Percentiles rank a stretch among this genome's conserved stretches.
Conservation (phyloP, 345 rosid genomes). For the Hevea brasiliensis region DNA sequence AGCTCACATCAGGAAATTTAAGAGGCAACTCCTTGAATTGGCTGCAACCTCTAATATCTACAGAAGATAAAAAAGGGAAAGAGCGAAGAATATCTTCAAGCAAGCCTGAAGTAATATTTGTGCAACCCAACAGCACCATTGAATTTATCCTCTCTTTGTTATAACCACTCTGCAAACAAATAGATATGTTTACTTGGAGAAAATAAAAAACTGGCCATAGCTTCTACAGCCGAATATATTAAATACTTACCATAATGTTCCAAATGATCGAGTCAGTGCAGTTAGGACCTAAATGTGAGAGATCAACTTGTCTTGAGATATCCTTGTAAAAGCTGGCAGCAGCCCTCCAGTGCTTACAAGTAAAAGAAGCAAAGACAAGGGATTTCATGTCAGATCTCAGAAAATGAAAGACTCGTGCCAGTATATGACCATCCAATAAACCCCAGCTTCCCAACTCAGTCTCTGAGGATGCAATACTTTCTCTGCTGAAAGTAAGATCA, state of each 20-base stretch:
- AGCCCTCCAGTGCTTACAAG: constrained; percentile 93
- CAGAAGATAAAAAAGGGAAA: constrained; percentile 61
- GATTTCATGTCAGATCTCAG: constrained; percentile 77
- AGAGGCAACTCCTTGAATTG: constrained; percentile 66
- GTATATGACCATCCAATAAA: constrained; percentile 66
- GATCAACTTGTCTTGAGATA: constrained; percentile 71
- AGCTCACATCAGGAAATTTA: constrained; percentile 56
- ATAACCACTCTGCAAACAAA: constrained; percentile 73
- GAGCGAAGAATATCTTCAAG: constrained; percentile 66
- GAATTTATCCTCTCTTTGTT: constrained; percentile 68
- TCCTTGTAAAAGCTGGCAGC: constrained; percentile 70
- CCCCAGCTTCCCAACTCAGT: constrained; percentile 62
- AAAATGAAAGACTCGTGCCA: constrained; percentile 84
- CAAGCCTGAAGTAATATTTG: constrained; percentile 54
- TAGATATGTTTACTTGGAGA: constrained; percentile 25
- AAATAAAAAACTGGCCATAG: constrained; percentile 2
- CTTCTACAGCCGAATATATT: constrained; percentile 9
- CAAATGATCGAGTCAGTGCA: constrained; percentile 67
- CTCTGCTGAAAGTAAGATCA: constrained; percentile 50
- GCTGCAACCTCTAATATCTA: constrained; percentile 87
- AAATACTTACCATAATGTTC: constrained; percentile 62
- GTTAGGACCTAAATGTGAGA: constrained; percentile 68
- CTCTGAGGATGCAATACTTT: constrained; percentile 42
- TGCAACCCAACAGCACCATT: constrained; percentile 75
- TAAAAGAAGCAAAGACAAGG: constrained; percentile 74